A percentile compares a stretch with the other conserved stretches of the same genome.
Evolutionary conservation across 352 stramenopile species (phyloP).

Genomic region (Pythium aristosporum): DNA sequence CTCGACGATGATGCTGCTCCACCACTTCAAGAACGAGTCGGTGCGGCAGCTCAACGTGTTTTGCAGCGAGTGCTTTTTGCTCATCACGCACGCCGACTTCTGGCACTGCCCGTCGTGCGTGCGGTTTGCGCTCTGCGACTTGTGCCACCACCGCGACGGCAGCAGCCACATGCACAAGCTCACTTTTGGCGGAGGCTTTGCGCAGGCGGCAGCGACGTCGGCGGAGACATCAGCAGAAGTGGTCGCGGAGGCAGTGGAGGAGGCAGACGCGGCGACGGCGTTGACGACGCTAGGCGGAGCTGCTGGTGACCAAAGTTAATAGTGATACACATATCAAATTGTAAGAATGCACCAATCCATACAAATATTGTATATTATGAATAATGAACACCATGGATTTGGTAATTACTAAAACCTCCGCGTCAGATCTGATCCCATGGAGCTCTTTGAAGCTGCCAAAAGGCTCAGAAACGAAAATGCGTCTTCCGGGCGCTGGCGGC

Average conservation of each 20-base stretch:
- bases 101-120: conserved; percentile 60
- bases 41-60: conserved; percentile 74
- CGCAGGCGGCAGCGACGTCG: not conserved
- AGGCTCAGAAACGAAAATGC: not conserved
- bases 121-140: conserved; percentile 68
- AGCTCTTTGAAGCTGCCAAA: not conserved
- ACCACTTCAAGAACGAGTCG: conserved; percentile 81
- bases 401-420: not conserved
- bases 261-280: not conserved
- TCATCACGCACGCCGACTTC: conserved; percentile 73
- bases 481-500: not conserved
- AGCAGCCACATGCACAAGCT: conserved; percentile 49
- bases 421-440: conserved; percentile 2
- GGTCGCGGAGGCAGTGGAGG: too few species aligned
- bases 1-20: conserved; percentile 88
- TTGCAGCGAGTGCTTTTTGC: conserved; percentile 69
- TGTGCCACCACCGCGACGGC: conserved; percentile 53
- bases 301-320: not conserved
- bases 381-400: not conserved
- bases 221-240: not conserved
- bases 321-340: not conserved
- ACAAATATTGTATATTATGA: too few species aligned
- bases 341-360: not conserved
- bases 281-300: not conserved
- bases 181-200: conserved; percentile 32